Base-by-base conservation (phyloP, 2,329 filamentous ascomycete genomes). In the Phaeomoniella chlamydospora region DNA sequence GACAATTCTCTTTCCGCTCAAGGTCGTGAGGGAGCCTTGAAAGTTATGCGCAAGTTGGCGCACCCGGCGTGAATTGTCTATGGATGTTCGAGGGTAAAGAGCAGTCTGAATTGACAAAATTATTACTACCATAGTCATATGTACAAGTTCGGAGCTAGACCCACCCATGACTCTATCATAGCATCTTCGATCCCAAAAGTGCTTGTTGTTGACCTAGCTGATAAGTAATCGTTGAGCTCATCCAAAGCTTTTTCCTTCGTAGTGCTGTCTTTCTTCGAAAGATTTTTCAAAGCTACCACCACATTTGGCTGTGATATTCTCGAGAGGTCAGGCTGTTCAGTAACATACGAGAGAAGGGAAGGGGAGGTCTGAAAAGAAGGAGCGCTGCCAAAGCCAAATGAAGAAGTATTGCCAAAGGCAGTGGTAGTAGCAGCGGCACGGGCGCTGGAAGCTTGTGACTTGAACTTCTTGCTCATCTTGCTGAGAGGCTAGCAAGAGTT, bases 171-270 rank as follows among this genome's bases (percentile, higher is more conserved):
- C 47, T 90, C 81, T 37, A 96, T 59, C n/a, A 96, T 61, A 9
- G 77, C 68, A 46, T 94, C 83, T 50, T 94, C 86, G 13, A 81
- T 63, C 9, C 6, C 22, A 18, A 76, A 78, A 16, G 70, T 73
- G 45, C 68, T 62, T 37, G 66, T 46, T 14, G 49, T 41, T 67
- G 70, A 53, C 54, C 68, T 30, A 57, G 68, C 55, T 64, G 70
- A 65, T 29, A 83, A 64, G 50, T 80, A 71, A 19, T 70, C 55
- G 33, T 84, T 68, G 14, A 98, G 60, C 36, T 96, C 88, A 48
- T 96, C 87, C 17, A 98, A 64, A 0, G 84, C 88, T 55, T 88
- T 94, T 5, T 80, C 70, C 54, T 94, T 93, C 26, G 90, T 98
- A 9, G 77, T 93, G 49, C 78, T 80, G 61, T 94, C 88, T 59